Conservation (phyloP, 805 yeast genomes). For the Babjeviella inositovora region DNA sequence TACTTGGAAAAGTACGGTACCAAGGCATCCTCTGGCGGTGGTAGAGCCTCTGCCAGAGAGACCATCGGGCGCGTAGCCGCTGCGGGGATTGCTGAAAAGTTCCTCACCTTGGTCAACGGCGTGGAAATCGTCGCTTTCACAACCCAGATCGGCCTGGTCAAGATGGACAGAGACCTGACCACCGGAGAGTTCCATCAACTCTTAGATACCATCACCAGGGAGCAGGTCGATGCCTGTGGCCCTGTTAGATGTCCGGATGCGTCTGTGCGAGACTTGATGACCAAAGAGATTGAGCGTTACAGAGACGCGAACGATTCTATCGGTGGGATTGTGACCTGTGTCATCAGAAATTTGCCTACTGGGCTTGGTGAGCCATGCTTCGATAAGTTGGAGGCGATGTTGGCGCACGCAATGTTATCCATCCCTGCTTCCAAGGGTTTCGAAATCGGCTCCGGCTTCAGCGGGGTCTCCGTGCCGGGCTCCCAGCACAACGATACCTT, state of each 20-base stretch:
- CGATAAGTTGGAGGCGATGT: constrained; percentile 86
- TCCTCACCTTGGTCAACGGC: constrained; percentile 53
- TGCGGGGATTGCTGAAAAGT: constrained; percentile 95
- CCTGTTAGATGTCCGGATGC: constrained; percentile 91
- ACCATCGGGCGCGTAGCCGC: constrained; percentile 99
- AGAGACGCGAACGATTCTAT: constrained; percentile 83
- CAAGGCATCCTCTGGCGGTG: constrained; percentile 94
- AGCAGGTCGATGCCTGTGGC: constrained; percentile 71
- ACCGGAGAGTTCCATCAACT: constrained; percentile 49
- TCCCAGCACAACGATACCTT: constrained; percentile 91
- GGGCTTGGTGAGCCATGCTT: constrained; percentile 98
- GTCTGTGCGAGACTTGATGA: constrained; percentile 60
- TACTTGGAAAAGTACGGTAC: constrained; percentile 81
- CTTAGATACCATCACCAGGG: constrained; percentile 70
- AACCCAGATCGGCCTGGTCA: constrained; percentile 72
- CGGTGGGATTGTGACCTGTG: constrained; percentile 98
- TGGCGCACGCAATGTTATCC: constrained; percentile 97
- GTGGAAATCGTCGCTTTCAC: constrained; percentile 96
- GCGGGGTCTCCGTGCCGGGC: constrained; percentile 81
- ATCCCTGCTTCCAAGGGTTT: constrained; percentile 97
- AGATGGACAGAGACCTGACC: constrained; percentile 61
- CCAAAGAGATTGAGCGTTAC: constrained; percentile 70
- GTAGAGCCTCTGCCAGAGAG: constrained; percentile 93
- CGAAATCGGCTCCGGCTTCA: constrained; percentile 93
- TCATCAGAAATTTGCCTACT: constrained; percentile 79